Percentiles rank a stretch among this genome's conserved stretches.
Evolutionary conservation across 495 filamentous ascomycete species (phyloP).

Genomic region (Extremus antarcticus): DNA sequence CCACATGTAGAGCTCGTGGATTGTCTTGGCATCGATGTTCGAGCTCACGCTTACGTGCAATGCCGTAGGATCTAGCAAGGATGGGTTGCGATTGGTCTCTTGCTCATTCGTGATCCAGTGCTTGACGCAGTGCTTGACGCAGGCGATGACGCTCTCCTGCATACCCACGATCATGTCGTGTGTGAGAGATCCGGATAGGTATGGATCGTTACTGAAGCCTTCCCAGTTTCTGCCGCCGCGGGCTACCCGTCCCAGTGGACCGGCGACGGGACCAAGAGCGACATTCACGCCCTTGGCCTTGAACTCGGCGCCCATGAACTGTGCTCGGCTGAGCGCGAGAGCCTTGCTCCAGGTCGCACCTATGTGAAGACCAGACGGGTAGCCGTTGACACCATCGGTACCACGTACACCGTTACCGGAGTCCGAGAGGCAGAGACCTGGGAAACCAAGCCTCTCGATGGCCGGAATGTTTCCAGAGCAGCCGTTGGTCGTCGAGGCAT

Average conservation of each 20-base stretch:
- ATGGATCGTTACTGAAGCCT: slow-evolving; percentile 39
- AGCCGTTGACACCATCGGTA: slow-evolving; percentile 7
- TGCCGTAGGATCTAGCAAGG: neutral
- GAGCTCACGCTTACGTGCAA: slow-evolving; percentile 2
- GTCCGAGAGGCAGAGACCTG: slow-evolving; percentile 4
- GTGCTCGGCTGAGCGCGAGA: slow-evolving; percentile 18
- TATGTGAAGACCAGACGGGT: slow-evolving; percentile 14
- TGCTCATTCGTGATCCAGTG: slow-evolving; percentile 12
- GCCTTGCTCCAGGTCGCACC: slow-evolving; percentile 18
- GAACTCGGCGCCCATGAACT: slow-evolving; percentile 23
- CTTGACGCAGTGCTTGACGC: slow-evolving; percentile 4
- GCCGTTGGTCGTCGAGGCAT: neutral
- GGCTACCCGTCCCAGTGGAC: slow-evolving; percentile 42
- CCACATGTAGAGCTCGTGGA: slow-evolving; percentile 23
- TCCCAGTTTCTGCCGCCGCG: slow-evolving; percentile 48
- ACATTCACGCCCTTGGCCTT: slow-evolving; percentile 23
- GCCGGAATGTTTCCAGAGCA: slow-evolving; percentile 8
- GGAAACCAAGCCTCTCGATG: slow-evolving; percentile 2
- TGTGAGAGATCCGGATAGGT: slow-evolving; percentile 38
- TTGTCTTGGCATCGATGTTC: slow-evolving; percentile 15
- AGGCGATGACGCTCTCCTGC: slow-evolving; percentile 46
- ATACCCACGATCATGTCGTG: slow-evolving; percentile 36
- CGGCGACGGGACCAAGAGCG: slow-evolving; percentile 41
- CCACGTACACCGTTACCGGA: slow-evolving; percentile 3
- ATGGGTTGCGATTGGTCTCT: slow-evolving; percentile 6